These are phyloP conservation scores for Gossypium stocksii DNA, from an alignment of 345 rosid species.

Conservation along the genomic window DNA sequence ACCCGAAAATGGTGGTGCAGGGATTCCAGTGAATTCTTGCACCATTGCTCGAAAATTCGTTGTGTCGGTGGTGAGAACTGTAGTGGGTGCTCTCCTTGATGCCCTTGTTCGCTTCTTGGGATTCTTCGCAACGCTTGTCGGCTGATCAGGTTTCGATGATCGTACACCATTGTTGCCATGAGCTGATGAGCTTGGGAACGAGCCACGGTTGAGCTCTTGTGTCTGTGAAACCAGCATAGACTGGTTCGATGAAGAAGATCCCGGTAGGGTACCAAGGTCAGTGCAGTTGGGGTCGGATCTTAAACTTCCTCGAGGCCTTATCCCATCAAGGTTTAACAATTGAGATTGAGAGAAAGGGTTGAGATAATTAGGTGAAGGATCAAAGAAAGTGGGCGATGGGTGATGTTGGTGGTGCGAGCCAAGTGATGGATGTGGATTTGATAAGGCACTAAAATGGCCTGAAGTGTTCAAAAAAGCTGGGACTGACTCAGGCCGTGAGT, in stretches of 20 bases:
- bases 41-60: slow-evolving; percentile 91
- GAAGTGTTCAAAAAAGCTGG: slow-evolving; percentile 37
- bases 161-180: slow-evolving; percentile 17
- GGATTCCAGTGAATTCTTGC: slow-evolving; percentile 91
- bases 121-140: slow-evolving; percentile 33
- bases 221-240: slow-evolving; percentile 10
- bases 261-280: slow-evolving; percentile 15
- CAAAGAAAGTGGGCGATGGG: slow-evolving; percentile 27
- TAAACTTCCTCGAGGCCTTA: slow-evolving; percentile 13
- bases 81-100: slow-evolving; percentile 84
- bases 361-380: slow-evolving; percentile 31
- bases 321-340: slow-evolving; percentile 28
- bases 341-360: slow-evolving; percentile 33
- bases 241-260: slow-evolving; percentile 16
- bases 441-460: slow-evolving; percentile 23
- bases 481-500: slow-evolving; percentile 43
- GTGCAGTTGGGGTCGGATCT: slow-evolving; percentile 30
- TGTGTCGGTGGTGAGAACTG: slow-evolving; percentile 85
- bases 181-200: slow-evolving; percentile 24
- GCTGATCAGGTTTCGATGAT: slow-evolving; percentile 25
- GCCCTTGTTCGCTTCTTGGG: slow-evolving; percentile 87
- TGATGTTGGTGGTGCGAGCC: slow-evolving; percentile 18
- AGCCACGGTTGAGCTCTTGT: slow-evolving; percentile 18
- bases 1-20: slow-evolving; percentile 69
- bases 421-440: slow-evolving; percentile 30